Conservation (phyloP, 768 basidiomycete species). For the Suillus tomentosus region DNA sequence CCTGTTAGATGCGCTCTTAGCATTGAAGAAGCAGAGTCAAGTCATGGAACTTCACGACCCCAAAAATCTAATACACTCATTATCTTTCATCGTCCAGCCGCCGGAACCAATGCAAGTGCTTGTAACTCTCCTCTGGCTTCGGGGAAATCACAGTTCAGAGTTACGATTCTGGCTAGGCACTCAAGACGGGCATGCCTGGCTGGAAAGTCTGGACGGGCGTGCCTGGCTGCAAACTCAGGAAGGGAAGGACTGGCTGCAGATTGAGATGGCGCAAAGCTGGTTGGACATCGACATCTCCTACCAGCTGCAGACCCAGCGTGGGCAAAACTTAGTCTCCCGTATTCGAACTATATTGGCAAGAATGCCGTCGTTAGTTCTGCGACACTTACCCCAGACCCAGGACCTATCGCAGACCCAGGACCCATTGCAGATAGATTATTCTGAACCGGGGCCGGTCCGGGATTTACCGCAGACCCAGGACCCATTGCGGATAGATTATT, state of each 20-base stretch:
- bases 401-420: no score
- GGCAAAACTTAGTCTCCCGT: not conserved
- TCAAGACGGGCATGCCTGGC: not conserved
- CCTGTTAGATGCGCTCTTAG: not conserved
- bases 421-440: no score
- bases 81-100: not conserved
- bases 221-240: not conserved
- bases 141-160: not conserved
- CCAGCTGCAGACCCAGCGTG: not conserved
- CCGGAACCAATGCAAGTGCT: not conserved
- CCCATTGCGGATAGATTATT: no score
- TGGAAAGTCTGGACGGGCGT: not conserved
- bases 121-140: not conserved
- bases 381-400: no score
- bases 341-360: not conserved
- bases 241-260: not conserved
- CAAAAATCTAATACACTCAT: not conserved
- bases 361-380: not conserved
- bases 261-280: not conserved
- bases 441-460: no score
- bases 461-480: no score
- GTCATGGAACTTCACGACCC: not conserved
- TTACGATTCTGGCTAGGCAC: not conserved
- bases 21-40: not conserved
- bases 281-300: not conserved